Percentiles rank a stretch among this genome's conserved stretches.
Conservation (phyloP, 2,329 filamentous ascomycete species). For the Cordyceps pruinosa region DNA sequence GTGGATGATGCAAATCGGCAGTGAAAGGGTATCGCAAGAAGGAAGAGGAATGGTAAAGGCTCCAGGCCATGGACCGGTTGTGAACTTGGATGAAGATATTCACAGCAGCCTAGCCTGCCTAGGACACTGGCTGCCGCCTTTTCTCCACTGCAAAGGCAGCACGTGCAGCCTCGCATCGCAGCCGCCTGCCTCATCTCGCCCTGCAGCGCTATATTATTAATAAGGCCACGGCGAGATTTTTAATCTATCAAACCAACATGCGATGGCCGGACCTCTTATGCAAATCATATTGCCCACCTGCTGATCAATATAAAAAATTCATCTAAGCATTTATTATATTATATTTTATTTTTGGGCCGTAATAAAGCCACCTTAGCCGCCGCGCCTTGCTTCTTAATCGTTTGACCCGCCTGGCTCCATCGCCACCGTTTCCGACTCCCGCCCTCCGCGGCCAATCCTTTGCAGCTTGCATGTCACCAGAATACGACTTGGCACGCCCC, state of each 20-base stretch:
- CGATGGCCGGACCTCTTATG: not conserved
- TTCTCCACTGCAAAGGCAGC: conserved; percentile 1
- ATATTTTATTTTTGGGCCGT: not conserved
- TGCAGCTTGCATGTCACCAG: not conserved
- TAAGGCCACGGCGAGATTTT: not conserved
- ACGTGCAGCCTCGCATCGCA: not conserved
- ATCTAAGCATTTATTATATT: not conserved
- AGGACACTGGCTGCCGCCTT: not conserved
- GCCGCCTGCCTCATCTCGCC: not conserved
- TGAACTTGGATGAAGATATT: too few species aligned
- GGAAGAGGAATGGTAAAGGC: not conserved
- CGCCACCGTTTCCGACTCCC: too few species aligned
- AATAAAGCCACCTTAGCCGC: not conserved
- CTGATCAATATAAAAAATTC: conserved; percentile 8
- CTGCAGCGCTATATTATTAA: not conserved
- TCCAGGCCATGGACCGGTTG: conserved; percentile 2
- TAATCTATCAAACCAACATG: not conserved
- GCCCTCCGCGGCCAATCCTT: not conserved
- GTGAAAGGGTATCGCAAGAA: not conserved
- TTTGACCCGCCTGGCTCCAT: conserved; percentile 3
- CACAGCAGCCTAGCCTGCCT: not conserved
- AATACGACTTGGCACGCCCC: not conserved
- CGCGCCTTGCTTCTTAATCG: not conserved
- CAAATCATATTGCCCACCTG: not conserved
- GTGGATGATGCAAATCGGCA: not conserved